A percentile compares a stretch with the other conserved stretches of the same genome.
Evolutionary conservation across 2,329 filamentous ascomycete species (phyloP).

Genomic region (Stagonosporopsis rhizophila): DNA sequence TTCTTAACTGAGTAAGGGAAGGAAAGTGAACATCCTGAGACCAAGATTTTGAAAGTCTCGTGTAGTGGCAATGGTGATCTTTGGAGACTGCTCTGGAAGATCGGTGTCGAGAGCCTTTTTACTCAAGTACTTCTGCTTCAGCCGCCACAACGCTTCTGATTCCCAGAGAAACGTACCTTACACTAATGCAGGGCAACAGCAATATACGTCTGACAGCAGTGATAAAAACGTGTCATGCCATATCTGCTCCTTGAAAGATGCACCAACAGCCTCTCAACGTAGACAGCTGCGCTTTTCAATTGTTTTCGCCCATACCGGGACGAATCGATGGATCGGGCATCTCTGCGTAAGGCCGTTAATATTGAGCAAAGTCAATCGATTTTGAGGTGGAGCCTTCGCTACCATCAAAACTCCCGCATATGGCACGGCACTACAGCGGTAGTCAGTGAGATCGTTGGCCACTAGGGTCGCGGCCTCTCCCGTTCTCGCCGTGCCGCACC

Average conservation of each 20-base stretch:
- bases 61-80: neutral
- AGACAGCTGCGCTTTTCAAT: neutral
- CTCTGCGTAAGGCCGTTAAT: neutral
- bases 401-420: slow-evolving; percentile 10
- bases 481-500: neutral
- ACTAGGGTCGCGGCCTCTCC: slow-evolving; percentile 8
- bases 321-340: slow-evolving; percentile 6
- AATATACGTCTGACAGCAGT: neutral
- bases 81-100: neutral
- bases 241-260: neutral
- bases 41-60: neutral
- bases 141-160: neutral
- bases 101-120: neutral
- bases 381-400: slow-evolving; percentile 3
- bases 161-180: neutral
- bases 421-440: slow-evolving; percentile 11
- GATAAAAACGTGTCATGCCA: neutral
- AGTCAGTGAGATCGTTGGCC: slow-evolving; percentile 2
- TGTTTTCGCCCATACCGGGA: neutral
- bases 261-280: neutral
- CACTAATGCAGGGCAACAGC: slow-evolving; percentile 1
- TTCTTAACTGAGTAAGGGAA: neutral
- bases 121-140: neutral
- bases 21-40: neutral
- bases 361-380: neutral